phyloP scores from a whole-genome alignment of 2,329 filamentous ascomycete species.

The Xylariaceae sp. region DNA sequence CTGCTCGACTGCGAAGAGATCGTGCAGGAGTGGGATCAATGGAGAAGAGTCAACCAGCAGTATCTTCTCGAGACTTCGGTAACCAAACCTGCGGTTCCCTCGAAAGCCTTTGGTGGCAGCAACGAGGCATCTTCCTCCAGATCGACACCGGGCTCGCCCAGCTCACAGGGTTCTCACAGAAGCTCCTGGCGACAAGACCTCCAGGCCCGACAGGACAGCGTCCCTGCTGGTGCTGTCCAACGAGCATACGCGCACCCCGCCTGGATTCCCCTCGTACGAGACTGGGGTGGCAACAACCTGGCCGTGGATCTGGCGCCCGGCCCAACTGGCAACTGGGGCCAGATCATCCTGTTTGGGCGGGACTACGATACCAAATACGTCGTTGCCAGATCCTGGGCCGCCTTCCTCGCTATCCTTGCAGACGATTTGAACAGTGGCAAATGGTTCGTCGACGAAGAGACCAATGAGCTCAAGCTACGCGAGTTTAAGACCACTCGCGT shows the following conservation, averaged over 20 bases:
- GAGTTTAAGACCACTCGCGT: slow-evolving; percentile 87
- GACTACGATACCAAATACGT: slow-evolving; percentile 99
- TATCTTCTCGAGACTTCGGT: slow-evolving; percentile 62
- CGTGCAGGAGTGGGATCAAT: slow-evolving; percentile 95
- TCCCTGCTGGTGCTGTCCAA: slow-evolving; percentile 80
- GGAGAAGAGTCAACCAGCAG: slow-evolving; percentile 88
- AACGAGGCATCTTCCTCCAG: slow-evolving; percentile 65
- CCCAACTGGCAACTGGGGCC: slow-evolving; percentile 85
- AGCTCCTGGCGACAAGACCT: slow-evolving; percentile 81
- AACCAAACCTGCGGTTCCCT: slow-evolving; percentile 56
- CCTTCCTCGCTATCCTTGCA: slow-evolving; percentile 78
- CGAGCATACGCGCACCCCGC: slow-evolving; percentile 89
- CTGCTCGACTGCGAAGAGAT: slow-evolving; percentile 97
- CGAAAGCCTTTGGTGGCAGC: slow-evolving; percentile 66
- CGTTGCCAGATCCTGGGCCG: slow-evolving; percentile 83
- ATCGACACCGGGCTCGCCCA: slow-evolving; percentile 44
- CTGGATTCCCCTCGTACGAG: slow-evolving; percentile 93
- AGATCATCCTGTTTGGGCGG: slow-evolving; percentile 92
- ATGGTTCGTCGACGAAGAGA: slow-evolving; percentile 89
- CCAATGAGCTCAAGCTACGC: slow-evolving; percentile 80
- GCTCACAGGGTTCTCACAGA: slow-evolving; percentile 48
- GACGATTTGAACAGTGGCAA: slow-evolving; percentile 89
- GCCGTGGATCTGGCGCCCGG: slow-evolving; percentile 90
- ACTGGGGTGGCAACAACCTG: slow-evolving; percentile 98
- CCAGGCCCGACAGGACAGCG: slow-evolving; percentile 75